phyloP scores from a whole-genome alignment of 306 rosid genomes.

The Dicorynia guianensis region DNA sequence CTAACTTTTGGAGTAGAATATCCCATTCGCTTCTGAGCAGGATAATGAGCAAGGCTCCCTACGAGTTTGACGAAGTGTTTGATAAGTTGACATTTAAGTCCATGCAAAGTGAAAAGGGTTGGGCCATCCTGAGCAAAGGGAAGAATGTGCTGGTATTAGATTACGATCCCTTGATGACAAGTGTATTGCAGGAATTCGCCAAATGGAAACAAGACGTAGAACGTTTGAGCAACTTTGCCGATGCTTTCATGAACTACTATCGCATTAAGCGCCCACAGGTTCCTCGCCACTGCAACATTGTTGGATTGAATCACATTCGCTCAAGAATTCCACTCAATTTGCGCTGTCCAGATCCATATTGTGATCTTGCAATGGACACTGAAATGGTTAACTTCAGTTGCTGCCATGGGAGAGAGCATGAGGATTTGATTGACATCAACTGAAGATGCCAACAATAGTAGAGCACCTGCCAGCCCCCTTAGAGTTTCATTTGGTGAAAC shows the following conservation, averaged over 20 bases:
- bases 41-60: background rate
- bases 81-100: slow-evolving; percentile 41
- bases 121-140: slow-evolving; percentile 48
- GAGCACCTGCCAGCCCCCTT: too few relatives aligned
- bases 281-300: background rate
- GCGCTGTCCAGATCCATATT: background rate
- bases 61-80: background rate
- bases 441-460: too few relatives aligned
- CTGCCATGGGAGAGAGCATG: background rate
- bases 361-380: background rate
- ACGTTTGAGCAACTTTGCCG: background rate
- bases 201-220: slow-evolving; percentile 38
- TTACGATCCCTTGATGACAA: slow-evolving; percentile 25
- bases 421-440: too few relatives aligned
- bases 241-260: background rate
- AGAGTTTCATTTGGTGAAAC: too few relatives aligned
- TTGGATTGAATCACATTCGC: background rate
- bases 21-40: slow-evolving; percentile 30
- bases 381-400: background rate
- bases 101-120: slow-evolving; percentile 45
- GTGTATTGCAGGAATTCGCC: slow-evolving; percentile 44
- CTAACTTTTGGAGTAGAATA: slow-evolving; percentile 41
- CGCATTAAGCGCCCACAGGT: background rate
- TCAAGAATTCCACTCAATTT: background rate
- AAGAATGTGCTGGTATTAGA: slow-evolving; percentile 30